Percentiles rank a stretch among this genome's conserved stretches.
Conservation (phyloP, 2,329 filamentous ascomycete species). For the Fusarium vanettenii region DNA sequence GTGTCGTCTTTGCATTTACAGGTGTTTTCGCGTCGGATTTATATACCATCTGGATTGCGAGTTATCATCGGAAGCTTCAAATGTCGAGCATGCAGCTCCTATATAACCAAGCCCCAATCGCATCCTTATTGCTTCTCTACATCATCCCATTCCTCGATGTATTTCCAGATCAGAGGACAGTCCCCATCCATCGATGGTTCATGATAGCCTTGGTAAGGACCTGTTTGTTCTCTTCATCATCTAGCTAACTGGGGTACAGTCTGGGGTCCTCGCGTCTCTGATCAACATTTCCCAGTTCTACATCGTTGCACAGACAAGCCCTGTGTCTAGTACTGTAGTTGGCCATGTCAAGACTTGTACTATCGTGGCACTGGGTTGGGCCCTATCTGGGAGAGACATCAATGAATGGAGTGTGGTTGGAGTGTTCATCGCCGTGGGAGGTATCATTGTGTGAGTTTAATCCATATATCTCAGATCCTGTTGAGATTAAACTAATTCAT, state of each 20-base stretch:
- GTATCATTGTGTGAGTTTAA: constrained; percentile 65
- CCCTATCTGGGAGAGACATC: constrained; percentile 64
- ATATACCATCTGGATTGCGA: constrained; percentile 77
- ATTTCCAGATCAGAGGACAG: constrained; percentile 66
- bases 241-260: constrained; percentile 53
- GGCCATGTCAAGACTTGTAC: constrained; percentile 75
- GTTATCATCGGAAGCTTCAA: constrained; percentile 72
- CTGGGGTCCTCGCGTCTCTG: constrained; percentile 70
- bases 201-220: constrained; percentile 68
- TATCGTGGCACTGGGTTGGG: constrained; percentile 74
- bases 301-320: constrained; percentile 70
- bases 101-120: constrained; percentile 74
- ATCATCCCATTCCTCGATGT: constrained; percentile 74
- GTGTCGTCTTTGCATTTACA: constrained; percentile 72
- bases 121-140: constrained; percentile 71
- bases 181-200: constrained; percentile 64
- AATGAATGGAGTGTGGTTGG: constrained; percentile 67
- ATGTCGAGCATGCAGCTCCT: constrained; percentile 77
- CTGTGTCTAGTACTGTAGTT: constrained; percentile 74
- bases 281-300: constrained; percentile 75
- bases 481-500: constrained; percentile 6
- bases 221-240: neutral
- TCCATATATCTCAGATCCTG: neutral
- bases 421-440: constrained; percentile 66
- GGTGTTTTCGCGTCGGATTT: constrained; percentile 74